Evolutionary conservation across 1,284 basidiomycete species (phyloP).

Genomic region (Laetiporus sulphureus): DNA sequence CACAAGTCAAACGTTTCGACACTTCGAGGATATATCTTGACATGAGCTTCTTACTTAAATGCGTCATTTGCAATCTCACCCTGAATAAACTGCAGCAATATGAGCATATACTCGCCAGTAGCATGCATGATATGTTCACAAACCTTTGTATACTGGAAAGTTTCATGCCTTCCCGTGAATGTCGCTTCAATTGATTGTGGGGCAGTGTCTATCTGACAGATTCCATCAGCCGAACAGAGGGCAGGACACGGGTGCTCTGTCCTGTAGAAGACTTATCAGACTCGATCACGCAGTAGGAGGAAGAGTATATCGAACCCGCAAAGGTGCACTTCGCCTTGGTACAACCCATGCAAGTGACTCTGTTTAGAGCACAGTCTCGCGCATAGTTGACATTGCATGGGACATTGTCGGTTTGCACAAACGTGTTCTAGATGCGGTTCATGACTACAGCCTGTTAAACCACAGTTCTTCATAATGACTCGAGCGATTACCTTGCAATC

Average conservation of each 20-base stretch:
- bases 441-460: slow-evolving; percentile 29
- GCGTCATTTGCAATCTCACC: too few relatives aligned
- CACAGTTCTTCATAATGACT: too few relatives aligned
- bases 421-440: slow-evolving; percentile 37
- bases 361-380: slow-evolving; percentile 40
- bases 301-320: slow-evolving; percentile 55
- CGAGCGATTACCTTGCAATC: neutral
- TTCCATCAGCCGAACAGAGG: slow-evolving; percentile 37
- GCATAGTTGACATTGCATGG: slow-evolving; percentile 46
- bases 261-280: slow-evolving; percentile 18
- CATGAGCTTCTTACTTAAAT: too few relatives aligned
- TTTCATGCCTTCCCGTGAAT: slow-evolving; percentile 40
- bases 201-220: slow-evolving; percentile 50
- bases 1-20: slow-evolving; percentile 42
- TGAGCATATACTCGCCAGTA: too few relatives aligned
- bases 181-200: slow-evolving; percentile 54
- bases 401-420: slow-evolving; percentile 46
- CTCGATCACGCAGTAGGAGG: too few relatives aligned
- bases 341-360: slow-evolving; percentile 49
- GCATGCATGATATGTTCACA: too few relatives aligned
- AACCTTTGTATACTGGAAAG: slow-evolving; percentile 45
- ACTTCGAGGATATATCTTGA: slow-evolving; percentile 27
- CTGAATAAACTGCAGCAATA: too few relatives aligned
- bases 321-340: slow-evolving; percentile 37
- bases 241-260: slow-evolving; percentile 43